phyloP scores from a whole-genome alignment of 2,329 filamentous ascomycete species.

The Paraconiothyrium brasiliense region DNA sequence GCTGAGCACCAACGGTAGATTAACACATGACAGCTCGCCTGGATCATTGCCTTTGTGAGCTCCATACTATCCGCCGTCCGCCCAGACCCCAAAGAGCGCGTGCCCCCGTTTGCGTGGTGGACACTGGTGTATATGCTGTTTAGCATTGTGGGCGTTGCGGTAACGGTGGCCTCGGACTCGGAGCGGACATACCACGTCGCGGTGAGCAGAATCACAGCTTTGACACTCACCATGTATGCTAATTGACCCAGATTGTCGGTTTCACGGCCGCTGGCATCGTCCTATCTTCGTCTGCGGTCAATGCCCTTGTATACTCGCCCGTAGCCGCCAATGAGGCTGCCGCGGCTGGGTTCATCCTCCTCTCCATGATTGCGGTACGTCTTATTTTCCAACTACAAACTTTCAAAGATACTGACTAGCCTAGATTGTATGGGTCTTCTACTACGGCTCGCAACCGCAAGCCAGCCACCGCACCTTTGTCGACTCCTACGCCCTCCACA shows the following conservation, averaged over 20 bases:
- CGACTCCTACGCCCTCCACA: conserved; percentile 93
- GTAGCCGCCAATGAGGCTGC: conserved; percentile 82
- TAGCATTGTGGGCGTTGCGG: conserved; percentile 79
- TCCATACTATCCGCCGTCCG: conserved; percentile 76
- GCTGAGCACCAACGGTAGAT: conserved; percentile 30
- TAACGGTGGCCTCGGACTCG: conserved; percentile 85
- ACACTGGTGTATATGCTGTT: conserved; percentile 85
- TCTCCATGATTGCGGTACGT: conserved; percentile 91
- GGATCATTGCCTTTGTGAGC: conserved; percentile 90
- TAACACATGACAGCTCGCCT: conserved; percentile 75
- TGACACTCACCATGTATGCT: conserved; percentile 26
- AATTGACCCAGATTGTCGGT: conserved; percentile 72
- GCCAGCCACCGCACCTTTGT: conserved; percentile 88
- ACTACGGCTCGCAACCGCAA: conserved; percentile 92
- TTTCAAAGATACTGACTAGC: conserved; percentile 8
- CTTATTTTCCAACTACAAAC: neutral
- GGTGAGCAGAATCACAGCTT: conserved; percentile 54
- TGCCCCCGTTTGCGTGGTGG: conserved; percentile 81
- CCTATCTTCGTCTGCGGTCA: conserved; percentile 85
- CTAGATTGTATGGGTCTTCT: conserved; percentile 98
- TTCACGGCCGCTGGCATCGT: conserved; percentile 86
- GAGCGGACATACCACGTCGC: conserved; percentile 91
- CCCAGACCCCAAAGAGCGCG: conserved; percentile 67
- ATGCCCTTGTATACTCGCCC: conserved; percentile 81
- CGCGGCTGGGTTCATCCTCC: conserved; percentile 89